phyloP scores from a whole-genome alignment of 331 rosid species.

The Phaseolus coccineus region DNA sequence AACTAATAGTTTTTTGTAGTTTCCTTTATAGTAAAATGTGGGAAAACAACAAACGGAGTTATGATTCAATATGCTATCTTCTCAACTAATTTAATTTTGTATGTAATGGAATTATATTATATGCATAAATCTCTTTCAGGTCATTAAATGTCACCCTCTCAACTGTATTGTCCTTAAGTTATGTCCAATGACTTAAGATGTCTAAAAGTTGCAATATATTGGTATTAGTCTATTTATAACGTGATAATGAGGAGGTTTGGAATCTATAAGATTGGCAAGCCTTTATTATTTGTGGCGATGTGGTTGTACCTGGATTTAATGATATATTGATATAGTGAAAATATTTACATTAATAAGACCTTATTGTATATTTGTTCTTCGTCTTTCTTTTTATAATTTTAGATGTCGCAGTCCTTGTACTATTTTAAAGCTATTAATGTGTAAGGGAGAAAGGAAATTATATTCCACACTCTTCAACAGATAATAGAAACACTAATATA shows the following conservation, averaged over 20 bases:
- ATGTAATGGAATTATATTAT: background rate
- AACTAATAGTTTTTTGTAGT: too few relatives aligned
- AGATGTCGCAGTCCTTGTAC: too few relatives aligned
- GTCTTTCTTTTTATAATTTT: too few relatives aligned
- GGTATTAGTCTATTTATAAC: background rate
- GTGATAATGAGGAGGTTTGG: background rate
- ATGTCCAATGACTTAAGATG: background rate
- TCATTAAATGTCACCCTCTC: slow-evolving; percentile 22
- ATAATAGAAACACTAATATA: too few relatives aligned
- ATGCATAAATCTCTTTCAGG: background rate
- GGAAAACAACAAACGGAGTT: too few relatives aligned
- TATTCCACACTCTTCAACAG: too few relatives aligned
- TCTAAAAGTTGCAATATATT: background rate
- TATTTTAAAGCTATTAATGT: too few relatives aligned
- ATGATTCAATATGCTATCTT: background rate
- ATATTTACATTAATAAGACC: too few relatives aligned
- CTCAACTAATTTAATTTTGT: background rate
- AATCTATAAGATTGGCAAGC: background rate
- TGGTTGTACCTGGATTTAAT: background rate
- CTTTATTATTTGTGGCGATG: background rate
- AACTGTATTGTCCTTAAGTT: slow-evolving; percentile 6
- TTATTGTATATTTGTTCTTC: too few relatives aligned
- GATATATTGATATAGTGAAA: too few relatives aligned
- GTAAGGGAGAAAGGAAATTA: too few relatives aligned
- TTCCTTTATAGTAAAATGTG: too few relatives aligned